Conservation (phyloP, 192 early-diverging fungal species). For the Backusella sp. region DNA sequence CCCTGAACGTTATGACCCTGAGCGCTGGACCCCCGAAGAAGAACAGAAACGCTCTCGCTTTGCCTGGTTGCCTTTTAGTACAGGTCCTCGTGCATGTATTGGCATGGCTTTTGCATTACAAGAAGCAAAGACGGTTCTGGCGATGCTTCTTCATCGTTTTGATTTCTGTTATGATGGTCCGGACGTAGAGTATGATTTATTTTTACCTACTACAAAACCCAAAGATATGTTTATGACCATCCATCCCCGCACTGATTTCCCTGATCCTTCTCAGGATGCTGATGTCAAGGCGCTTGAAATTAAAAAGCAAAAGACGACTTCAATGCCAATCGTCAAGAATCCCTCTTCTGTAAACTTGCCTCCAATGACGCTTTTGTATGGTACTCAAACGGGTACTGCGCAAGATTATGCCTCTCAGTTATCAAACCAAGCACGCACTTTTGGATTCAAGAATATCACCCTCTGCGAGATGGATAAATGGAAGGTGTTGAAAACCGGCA, state of each 20-base stretch:
- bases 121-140: constrained; percentile 52
- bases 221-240: constrained; percentile 33
- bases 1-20: constrained; percentile 32
- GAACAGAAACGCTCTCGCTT: constrained; percentile 21
- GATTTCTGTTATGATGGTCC: constrained; percentile 29
- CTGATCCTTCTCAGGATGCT: neutral
- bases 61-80: constrained; percentile 38
- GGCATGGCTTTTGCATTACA: constrained; percentile 51
- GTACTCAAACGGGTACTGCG: constrained; percentile 54
- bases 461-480: constrained; percentile 42
- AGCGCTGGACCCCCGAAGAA: constrained; percentile 33
- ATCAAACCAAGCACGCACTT: constrained; percentile 29
- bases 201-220: constrained; percentile 35
- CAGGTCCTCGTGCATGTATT: constrained; percentile 36
- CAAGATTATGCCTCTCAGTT: constrained; percentile 50
- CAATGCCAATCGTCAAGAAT: neutral
- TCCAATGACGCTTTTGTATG: constrained; percentile 48
- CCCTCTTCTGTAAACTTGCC: constrained; percentile 21
- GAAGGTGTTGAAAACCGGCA: constrained; percentile 26
- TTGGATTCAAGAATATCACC: constrained; percentile 38
- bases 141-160: constrained; percentile 46
- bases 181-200: constrained; percentile 31
- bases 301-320: neutral
- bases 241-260: constrained; percentile 22
- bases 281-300: neutral